Evolutionary conservation across 805 yeast species (phyloP).

Genomic region (Geotrichum ghanense): DNA sequence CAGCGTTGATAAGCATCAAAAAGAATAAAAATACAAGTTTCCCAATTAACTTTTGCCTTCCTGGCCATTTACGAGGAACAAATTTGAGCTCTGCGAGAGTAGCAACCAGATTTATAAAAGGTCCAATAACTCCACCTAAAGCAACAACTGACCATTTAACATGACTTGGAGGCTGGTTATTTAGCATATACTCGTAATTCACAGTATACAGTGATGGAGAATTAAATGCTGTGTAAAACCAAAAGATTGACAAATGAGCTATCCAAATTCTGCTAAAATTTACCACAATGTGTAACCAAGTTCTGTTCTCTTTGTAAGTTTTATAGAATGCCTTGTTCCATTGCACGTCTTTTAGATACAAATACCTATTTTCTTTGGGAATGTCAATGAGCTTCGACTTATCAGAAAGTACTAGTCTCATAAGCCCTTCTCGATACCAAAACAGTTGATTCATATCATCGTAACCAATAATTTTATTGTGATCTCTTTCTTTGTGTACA

Average conservation of each 20-base stretch:
- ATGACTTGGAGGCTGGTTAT: conserved; percentile 52
- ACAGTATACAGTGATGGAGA: conserved; percentile 56
- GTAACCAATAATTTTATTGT: conserved; percentile 63
- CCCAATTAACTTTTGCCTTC: conserved; percentile 46
- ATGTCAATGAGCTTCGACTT: conserved; percentile 41
- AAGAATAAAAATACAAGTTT: conserved; percentile 35
- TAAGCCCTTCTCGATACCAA: conserved; percentile 69
- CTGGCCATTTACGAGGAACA: conserved; percentile 66
- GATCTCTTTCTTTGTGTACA: conserved; percentile 47
- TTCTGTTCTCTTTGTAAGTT: conserved; percentile 63
- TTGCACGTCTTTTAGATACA: conserved; percentile 38
- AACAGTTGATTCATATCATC: conserved; percentile 85
- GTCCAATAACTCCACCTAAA: conserved; percentile 54
- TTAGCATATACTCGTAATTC: conserved; percentile 38
- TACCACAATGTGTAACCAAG: conserved; percentile 63
- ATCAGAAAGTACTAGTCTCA: conserved; percentile 37
- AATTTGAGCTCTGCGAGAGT: conserved; percentile 45
- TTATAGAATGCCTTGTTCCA: conserved; percentile 66
- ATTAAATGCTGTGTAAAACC: conserved; percentile 66
- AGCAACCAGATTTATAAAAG: conserved; percentile 44
- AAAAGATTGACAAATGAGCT: conserved; percentile 59
- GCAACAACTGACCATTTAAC: conserved; percentile 48
- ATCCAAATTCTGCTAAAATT: conserved; percentile 77
- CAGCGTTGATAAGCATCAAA: conserved; percentile 33
- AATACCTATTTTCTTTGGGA: conserved; percentile 45